Evolutionary conservation across 140 eudicot genomes (phyloP).

Genomic region (Cichorium intybus): DNA sequence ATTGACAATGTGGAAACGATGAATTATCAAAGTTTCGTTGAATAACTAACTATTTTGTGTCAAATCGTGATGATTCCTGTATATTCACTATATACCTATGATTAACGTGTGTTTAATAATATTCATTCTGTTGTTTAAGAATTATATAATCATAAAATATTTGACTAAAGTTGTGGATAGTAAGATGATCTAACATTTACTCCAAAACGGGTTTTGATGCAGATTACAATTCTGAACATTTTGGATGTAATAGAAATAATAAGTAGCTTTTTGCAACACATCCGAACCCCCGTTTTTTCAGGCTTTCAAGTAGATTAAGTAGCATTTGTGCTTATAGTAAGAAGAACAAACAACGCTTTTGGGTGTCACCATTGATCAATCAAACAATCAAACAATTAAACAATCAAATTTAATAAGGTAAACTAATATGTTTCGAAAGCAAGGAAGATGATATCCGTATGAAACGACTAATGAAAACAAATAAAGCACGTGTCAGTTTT

Average conservation of each 20-base stretch:
- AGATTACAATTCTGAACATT: neutral
- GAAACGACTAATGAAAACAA: neutral
- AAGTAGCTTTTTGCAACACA: neutral
- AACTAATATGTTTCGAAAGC: neutral
- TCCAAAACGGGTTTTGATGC: neutral
- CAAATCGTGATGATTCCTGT: neutral
- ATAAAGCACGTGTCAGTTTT: neutral
- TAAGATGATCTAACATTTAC: neutral
- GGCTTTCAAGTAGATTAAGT: neutral
- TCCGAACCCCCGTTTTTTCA: neutral
- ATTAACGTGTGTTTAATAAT: neutral
- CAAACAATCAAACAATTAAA: neutral
- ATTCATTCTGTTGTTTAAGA: too few species aligned
- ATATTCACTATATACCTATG: neutral
- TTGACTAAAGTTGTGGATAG: neutral
- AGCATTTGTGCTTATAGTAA: neutral
- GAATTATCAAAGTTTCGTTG: neutral
- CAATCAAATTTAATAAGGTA: neutral
- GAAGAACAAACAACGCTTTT: neutral
- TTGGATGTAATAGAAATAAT: neutral
- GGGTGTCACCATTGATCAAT: neutral
- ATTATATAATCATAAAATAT: too few species aligned
- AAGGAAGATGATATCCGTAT: neutral
- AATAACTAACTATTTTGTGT: neutral
- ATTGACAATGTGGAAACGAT: neutral